Percentiles rank a stretch among this genome's conserved stretches.
Evolutionary conservation across 2,329 filamentous ascomycete species (phyloP).

Genomic region (Alternaria incomplexa): DNA sequence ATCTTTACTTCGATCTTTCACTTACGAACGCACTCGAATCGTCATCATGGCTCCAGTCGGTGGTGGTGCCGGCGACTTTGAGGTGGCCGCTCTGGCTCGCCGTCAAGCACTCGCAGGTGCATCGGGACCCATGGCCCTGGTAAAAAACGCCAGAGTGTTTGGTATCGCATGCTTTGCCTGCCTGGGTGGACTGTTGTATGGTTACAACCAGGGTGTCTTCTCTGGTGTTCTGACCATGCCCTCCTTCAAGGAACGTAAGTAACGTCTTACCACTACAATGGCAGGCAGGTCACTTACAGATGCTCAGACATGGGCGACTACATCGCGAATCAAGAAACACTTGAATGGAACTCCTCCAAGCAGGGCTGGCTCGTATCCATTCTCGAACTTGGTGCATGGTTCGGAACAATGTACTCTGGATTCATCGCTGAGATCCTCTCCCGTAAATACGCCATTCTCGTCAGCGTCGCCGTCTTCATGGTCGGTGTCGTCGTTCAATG

Average conservation of each 20-base stretch:
- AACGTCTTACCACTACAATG: too few species aligned
- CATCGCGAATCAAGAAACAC: constrained; percentile 32
- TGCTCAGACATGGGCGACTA: constrained; percentile 51
- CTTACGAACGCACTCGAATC: neutral
- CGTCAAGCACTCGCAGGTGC: constrained; percentile 48
- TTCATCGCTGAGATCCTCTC: constrained; percentile 72
- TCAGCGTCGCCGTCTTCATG: constrained; percentile 71
- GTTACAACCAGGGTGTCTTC: constrained; percentile 81
- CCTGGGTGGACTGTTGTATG: constrained; percentile 62
- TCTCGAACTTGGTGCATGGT: constrained; percentile 76
- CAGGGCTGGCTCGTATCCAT: constrained; percentile 63
- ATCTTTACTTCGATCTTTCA: neutral
- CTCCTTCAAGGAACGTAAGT: constrained; percentile 51
- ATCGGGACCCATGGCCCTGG: constrained; percentile 54
- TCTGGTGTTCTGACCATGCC: constrained; percentile 66
- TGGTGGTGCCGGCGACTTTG: constrained; percentile 43
- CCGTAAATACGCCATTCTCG: constrained; percentile 71
- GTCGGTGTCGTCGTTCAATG: constrained; percentile 72
- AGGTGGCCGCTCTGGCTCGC: constrained; percentile 50
- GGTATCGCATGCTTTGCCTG: constrained; percentile 62
- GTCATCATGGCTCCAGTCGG: constrained; percentile 47
- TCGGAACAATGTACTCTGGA: constrained; percentile 72
- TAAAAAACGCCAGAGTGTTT: constrained; percentile 60
- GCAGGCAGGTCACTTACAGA: neutral
- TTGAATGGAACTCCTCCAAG: constrained; percentile 45